phyloP scores from a whole-genome alignment of 1,139 yeast genomes.

The Yamadazyma atlantica region DNA sequence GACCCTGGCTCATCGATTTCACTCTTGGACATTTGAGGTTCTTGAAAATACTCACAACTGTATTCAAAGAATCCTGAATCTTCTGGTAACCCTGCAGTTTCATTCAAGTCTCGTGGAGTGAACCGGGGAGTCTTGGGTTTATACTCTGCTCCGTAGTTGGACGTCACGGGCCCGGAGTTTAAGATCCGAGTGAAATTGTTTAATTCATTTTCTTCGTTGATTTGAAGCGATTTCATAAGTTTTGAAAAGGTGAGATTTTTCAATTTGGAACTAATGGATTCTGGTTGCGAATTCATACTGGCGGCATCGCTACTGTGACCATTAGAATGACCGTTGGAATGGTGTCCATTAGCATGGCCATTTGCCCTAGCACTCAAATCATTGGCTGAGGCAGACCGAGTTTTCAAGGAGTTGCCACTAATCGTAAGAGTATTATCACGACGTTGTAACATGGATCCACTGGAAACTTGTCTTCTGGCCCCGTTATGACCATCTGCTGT shows the following conservation, averaged over 20 bases:
- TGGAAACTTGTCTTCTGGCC: slow-evolving; percentile 33
- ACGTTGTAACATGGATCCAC: slow-evolving; percentile 31
- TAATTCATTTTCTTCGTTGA: slow-evolving; percentile 41
- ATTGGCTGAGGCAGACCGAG: slow-evolving; percentile 35
- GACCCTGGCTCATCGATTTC: slow-evolving; percentile 95
- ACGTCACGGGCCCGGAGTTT: slow-evolving; percentile 40
- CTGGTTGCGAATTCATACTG: slow-evolving; percentile 28
- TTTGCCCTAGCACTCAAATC: slow-evolving; percentile 11
- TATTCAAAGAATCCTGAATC: slow-evolving; percentile 82
- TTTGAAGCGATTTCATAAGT: slow-evolving; percentile 42
- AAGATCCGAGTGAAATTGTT: slow-evolving; percentile 39
- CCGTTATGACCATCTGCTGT: slow-evolving; percentile 7
- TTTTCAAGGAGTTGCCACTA: slow-evolving; percentile 28
- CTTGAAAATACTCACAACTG: slow-evolving; percentile 90
- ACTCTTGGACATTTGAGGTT: slow-evolving; percentile 87
- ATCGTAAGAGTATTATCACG: slow-evolving; percentile 28
- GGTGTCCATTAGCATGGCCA: slow-evolving; percentile 14
- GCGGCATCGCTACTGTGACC: slow-evolving; percentile 14
- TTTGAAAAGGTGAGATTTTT: slow-evolving; percentile 42
- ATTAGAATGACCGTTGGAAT: too few species aligned
- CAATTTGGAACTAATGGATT: slow-evolving; percentile 39
- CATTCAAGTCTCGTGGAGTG: slow-evolving; percentile 32
- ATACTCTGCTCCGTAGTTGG: slow-evolving; percentile 51
- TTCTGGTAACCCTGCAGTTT: slow-evolving; percentile 54
- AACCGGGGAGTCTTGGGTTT: slow-evolving; percentile 56